Base-by-base conservation (phyloP, 1,284 basidiomycete species). In the Baeospora myosura region DNA sequence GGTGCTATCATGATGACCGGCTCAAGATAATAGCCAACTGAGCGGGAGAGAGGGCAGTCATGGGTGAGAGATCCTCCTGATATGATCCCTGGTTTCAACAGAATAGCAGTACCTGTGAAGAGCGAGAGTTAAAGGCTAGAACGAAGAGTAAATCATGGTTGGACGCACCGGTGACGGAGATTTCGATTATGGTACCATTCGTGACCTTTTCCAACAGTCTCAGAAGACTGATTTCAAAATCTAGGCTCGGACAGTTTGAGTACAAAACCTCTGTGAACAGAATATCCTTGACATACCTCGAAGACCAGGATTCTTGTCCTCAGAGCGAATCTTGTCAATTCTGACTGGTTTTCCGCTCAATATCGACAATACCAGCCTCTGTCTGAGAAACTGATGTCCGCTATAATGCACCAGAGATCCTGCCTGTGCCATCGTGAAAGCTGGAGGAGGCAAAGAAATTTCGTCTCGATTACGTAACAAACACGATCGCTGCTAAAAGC, bases 101-200 rank as follows among this genome's bases (percentile, higher is more conserved):
- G 71, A 48, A 97, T 71, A 3, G 89, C 81, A 40, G 93, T 96
- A 69, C 93, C 91, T 91, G 50, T 12, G 31, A 38, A 11, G 14
- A 35, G 48, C 5, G 40, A 25, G 3, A 23, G 24, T 29, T 34
- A 45, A 43, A 10, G 20, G 25, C 8, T 30, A 14, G 33, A 12
- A 29, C 10, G 44, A 26, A 36, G 26, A n/a, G n/a, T n/a, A n/a
- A n/a, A n/a, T n/a, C n/a, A n/a, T n/a, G n/a, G n/a, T n/a, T n/a
- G n/a, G n/a, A 55, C 74, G 46, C 48, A 89, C 89, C 91, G 10
- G 96, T 98, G 14, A 95, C 87, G 2, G 90, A 95, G 43, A 99
- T 98, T 60, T 98, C 96, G 48, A 98, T 90, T 20, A 89, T 68
- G 5, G 89, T 91, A 1, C 96, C 96, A 71, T 98, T 98, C 3